Percentiles rank a stretch among this genome's conserved stretches.
Conservation (phyloP, 176 grass and related monocot species). For the Carex cristatella region DNA sequence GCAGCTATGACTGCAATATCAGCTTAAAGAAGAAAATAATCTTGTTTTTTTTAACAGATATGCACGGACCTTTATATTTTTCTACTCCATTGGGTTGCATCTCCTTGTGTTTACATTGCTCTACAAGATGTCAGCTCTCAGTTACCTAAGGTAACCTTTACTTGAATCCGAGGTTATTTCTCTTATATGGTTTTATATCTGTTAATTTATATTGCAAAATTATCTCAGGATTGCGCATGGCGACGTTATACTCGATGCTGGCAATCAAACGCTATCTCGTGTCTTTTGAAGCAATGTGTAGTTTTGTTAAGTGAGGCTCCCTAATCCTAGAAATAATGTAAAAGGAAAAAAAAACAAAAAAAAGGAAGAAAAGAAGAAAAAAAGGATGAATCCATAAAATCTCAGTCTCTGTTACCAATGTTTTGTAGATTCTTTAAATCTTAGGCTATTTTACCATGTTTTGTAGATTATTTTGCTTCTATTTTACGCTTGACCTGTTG, state of each 20-base stretch:
- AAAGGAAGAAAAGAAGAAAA: not conserved
- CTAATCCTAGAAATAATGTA: not conserved
- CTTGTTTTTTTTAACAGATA: constrained; percentile 43
- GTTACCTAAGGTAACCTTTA: constrained; percentile 67
- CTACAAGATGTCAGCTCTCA: constrained; percentile 97
- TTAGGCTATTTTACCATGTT: not conserved
- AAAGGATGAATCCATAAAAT: not conserved
- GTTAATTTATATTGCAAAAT: constrained; percentile 38
- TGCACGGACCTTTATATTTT: constrained; percentile 94
- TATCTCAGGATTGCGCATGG: constrained; percentile 38
- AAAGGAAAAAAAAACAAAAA: not conserved
- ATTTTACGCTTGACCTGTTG: not conserved
- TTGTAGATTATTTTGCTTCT: constrained; percentile 11
- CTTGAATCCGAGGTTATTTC: not conserved
- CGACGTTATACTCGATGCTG: constrained; percentile 73
- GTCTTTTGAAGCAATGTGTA: constrained; percentile 23
- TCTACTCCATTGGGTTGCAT: constrained; percentile 99
- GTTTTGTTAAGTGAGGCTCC: not conserved
- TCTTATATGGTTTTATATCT: constrained; percentile 28
- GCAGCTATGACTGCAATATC: not conserved
- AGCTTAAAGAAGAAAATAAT: not conserved
- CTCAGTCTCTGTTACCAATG: not conserved
- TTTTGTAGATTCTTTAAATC: constrained; percentile 14
- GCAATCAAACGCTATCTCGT: constrained; percentile 56
- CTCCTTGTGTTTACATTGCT: constrained; percentile 95